Conservation (phyloP, 2,329 filamentous ascomycete genomes). For the Chrysosphaeria jannelii region DNA sequence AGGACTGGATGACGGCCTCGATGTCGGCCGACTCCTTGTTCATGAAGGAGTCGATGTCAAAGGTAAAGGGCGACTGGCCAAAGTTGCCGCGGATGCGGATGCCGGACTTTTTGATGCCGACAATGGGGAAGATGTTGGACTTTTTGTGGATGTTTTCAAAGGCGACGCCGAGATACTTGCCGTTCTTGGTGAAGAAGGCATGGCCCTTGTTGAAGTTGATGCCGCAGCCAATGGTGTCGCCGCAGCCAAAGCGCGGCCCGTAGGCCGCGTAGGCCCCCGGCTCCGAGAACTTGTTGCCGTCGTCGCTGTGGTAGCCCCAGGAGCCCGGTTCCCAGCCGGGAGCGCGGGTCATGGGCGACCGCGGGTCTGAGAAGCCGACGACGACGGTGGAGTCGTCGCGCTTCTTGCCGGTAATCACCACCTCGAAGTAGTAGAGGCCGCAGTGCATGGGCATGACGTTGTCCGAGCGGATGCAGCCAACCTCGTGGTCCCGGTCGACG, state of each 20-base stretch:
- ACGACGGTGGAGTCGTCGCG: constrained; percentile 29
- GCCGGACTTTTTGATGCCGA: constrained; percentile 33
- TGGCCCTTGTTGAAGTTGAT: constrained; percentile 32
- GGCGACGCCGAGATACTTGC: constrained; percentile 25
- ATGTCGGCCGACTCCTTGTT: constrained; percentile 31
- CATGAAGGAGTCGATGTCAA: constrained; percentile 71
- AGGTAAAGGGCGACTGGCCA: constrained; percentile 51
- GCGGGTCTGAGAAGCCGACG: constrained; percentile 27
- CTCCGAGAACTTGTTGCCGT: constrained; percentile 28
- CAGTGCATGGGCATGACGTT: constrained; percentile 66
- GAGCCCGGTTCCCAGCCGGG: constrained; percentile 38
- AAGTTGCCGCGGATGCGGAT: constrained; percentile 35
- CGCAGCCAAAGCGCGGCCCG: constrained; percentile 21
- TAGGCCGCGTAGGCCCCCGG: constrained; percentile 25
- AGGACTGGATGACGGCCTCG: constrained; percentile 23
- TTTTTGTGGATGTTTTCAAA: constrained; percentile 28
- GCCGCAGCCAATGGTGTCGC: constrained; percentile 32
- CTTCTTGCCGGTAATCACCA: constrained; percentile 19
- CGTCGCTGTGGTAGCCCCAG: constrained; percentile 40
- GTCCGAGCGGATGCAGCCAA: constrained; percentile 55
- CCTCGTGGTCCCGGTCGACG: constrained; percentile 35
- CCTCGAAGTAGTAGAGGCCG: constrained; percentile 85
- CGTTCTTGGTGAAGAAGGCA: constrained; percentile 42
- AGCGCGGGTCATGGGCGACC: constrained; percentile 20
- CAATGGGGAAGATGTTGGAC: constrained; percentile 27